Percentiles rank a stretch among this genome's conserved stretches.
Conservation (phyloP, 371 early-diverging fungal genomes). For the Nematocida sp. region DNA sequence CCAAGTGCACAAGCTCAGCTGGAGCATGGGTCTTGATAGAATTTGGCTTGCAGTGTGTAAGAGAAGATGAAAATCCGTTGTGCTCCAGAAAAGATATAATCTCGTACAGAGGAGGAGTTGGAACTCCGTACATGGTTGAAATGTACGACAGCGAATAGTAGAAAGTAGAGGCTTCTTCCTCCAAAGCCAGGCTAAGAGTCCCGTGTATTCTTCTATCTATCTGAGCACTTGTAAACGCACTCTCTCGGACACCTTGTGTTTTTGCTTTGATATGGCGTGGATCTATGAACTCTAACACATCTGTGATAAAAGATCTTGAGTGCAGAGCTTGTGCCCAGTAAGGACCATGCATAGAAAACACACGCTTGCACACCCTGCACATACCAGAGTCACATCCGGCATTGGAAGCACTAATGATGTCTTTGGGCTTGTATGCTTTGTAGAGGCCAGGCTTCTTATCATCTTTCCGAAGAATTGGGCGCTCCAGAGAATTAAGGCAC, state of each 20-base stretch:
- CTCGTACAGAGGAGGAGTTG: constrained; percentile 48
- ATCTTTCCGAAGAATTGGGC: constrained; percentile 11
- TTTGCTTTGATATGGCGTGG: constrained; percentile 64
- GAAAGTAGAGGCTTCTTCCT: constrained; percentile 67
- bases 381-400: background rate
- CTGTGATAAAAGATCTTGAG: constrained; percentile 70
- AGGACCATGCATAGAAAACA: constrained; percentile 79
- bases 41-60: constrained; percentile 75
- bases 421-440: background rate
- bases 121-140: constrained; percentile 35
- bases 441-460: constrained; percentile 8
- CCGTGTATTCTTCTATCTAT: constrained; percentile 73
- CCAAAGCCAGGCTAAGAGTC: constrained; percentile 75
- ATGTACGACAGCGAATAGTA: constrained; percentile 58
- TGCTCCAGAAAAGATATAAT: constrained; percentile 77
- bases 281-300: constrained; percentile 67
- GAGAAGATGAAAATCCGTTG: constrained; percentile 78
- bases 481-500: constrained; percentile 52
- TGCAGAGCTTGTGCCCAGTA: constrained; percentile 79
- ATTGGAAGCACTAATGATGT: no score
- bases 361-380: constrained; percentile 59
- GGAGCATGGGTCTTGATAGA: constrained; percentile 92
- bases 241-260: constrained; percentile 22
- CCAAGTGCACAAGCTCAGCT: constrained; percentile 72
- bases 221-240: constrained; percentile 3